Evolutionary conservation across 192 early-diverging fungal species (phyloP), one percentile per base, ranked within the genome.

Genomic region (Helicostylum pulchrum): DNA sequence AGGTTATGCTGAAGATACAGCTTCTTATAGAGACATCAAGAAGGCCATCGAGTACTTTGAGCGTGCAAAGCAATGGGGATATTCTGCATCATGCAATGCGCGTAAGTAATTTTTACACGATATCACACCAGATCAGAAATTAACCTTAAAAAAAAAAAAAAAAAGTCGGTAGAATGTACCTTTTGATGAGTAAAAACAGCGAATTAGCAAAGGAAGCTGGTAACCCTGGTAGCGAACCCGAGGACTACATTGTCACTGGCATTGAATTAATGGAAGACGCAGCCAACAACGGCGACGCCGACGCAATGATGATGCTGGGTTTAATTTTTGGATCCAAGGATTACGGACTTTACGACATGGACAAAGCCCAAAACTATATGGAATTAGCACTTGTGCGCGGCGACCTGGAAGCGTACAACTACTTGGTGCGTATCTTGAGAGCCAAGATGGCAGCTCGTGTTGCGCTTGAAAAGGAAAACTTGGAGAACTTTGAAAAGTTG

Each of bases 291-390:
- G 68, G 74, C 1, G 80, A 82, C 42, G 70, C 66, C 11, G 80
- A 82, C 39, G 68, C 80, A 17, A 57, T 82, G 57, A 66, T 76
- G 62, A 71, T 80, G 42, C 32, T 82, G 55, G 80, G 80, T 3
- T 74, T 82, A 66, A 79, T 82, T 32, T 82, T 78, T 55, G 80
- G 78, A 36, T 76, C 73, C 47, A 71, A 75, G 61, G 78, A 79
- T 15, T 79, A 76, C 47, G 78, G 76, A 51, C 43, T 78, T 10
- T 82, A 82, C 36, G 76, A 82, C 43, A 71, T 82, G 50, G 78
- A 80, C 21, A 72, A 75, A 34, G 73, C 80, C 15, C 80, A 82
- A 34, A 76, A 77, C 52, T 64, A 78, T 46, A 70, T 82, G 44
- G 80, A 82, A 61, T 34, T 82, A 59, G 77, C 80, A 1, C 65